Percentiles rank a stretch among this genome's conserved stretches.
Conservation (phyloP, 2,329 filamentous ascomycete species). For the Drechslerella dactyloides region DNA sequence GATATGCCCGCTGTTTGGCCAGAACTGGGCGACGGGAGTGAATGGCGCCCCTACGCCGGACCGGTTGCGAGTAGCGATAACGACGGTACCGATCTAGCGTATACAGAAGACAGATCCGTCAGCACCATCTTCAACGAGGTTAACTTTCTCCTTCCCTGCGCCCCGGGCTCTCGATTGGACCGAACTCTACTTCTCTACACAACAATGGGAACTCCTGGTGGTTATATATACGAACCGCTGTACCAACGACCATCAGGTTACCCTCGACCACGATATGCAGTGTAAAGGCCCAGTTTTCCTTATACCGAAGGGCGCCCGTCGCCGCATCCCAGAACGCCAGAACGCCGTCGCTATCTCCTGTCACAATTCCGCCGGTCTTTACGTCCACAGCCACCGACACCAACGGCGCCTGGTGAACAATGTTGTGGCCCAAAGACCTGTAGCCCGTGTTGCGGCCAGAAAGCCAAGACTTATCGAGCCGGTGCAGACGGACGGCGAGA, state of each 20-base stretch:
- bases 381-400: conserved; percentile 35
- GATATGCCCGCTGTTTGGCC: conserved; percentile 6
- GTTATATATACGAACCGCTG: conserved; percentile 15
- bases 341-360: conserved; percentile 24
- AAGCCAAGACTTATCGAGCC: conserved; percentile 47
- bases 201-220: not conserved
- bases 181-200: not conserved
- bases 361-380: conserved; percentile 32
- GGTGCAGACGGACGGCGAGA: conserved; percentile 41
- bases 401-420: conserved; percentile 20
- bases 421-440: conserved; percentile 26
- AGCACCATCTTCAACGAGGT: not conserved
- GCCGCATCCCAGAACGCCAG: conserved; percentile 43
- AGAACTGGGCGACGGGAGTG: conserved; percentile 27
- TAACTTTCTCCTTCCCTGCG: no score
- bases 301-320: conserved; percentile 10
- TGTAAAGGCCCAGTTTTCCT: conserved; percentile 7
- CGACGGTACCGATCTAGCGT: conserved; percentile 20
- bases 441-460: conserved; percentile 42
- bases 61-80: conserved; percentile 18
- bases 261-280: conserved; percentile 32
- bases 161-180: no score
- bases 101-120: not conserved
- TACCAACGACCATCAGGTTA: conserved; percentile 37
- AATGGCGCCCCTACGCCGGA: conserved; percentile 17